A percentile compares a stretch with the other conserved stretches of the same genome.
phyloP scores from a whole-genome alignment of 2,329 filamentous ascomycete genomes.

The Colletotrichum euphorbiae region DNA sequence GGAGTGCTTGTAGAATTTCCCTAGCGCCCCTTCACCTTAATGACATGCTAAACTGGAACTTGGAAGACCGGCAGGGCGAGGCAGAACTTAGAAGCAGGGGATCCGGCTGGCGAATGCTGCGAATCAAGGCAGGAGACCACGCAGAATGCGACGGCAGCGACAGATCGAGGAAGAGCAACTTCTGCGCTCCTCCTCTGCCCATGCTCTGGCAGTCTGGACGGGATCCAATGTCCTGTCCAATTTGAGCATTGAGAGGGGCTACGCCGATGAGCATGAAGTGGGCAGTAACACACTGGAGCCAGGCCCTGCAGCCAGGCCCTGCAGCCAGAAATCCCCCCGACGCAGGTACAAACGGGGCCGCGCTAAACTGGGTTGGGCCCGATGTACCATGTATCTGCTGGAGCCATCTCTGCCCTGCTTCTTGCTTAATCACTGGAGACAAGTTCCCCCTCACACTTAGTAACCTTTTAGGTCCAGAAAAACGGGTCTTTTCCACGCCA shows the following conservation, averaged over 20 bases:
- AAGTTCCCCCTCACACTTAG: too few species aligned
- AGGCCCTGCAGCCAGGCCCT: too few species aligned
- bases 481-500: too few species aligned
- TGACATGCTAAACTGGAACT: neutral
- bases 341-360: conserved; percentile 35
- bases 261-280: conserved; percentile 5
- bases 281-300: conserved; percentile 15
- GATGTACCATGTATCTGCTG: conserved; percentile 16
- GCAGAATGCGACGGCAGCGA: neutral
- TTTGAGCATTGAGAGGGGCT: conserved; percentile 27
- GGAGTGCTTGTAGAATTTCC: too few species aligned
- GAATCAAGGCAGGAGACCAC: neutral
- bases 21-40: neutral
- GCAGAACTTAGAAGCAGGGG: neutral
- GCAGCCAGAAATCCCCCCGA: conserved; percentile 34
- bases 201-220: conserved; percentile 10
- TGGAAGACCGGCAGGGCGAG: neutral
- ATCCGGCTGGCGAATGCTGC: neutral
- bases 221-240: conserved; percentile 38
- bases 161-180: neutral
- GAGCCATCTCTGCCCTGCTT: too few species aligned
- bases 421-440: neutral
- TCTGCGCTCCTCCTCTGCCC: neutral
- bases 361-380: conserved; percentile 26
- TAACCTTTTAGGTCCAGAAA: too few species aligned